Conservation (phyloP, 2,329 filamentous ascomycete species). For the Nigrospora oryzae region DNA sequence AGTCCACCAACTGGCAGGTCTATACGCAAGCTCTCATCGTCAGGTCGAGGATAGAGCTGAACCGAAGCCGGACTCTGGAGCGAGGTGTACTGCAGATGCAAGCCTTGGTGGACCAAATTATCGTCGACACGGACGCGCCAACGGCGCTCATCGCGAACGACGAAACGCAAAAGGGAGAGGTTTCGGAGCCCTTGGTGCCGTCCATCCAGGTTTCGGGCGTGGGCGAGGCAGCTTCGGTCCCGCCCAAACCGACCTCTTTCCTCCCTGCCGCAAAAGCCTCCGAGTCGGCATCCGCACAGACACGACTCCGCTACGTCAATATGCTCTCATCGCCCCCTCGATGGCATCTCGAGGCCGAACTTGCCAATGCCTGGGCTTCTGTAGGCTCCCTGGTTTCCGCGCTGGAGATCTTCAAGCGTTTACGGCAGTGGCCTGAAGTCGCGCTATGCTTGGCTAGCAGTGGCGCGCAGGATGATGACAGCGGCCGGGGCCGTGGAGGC, state of each 20-base stretch:
- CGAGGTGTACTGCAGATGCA: constrained; percentile 87
- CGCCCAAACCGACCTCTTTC: constrained; percentile 61
- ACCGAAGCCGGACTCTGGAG: constrained; percentile 80
- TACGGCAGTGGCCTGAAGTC: constrained; percentile 91
- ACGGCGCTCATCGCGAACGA: constrained; percentile 8
- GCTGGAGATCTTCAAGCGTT: constrained; percentile 88
- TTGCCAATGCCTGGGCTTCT: constrained; percentile 86
- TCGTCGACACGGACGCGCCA: constrained; percentile 59
- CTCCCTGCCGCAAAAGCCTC: constrained; percentile 65
- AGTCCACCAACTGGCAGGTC: constrained; percentile 93
- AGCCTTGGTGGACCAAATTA: constrained; percentile 88
- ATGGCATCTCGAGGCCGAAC: constrained; percentile 91
- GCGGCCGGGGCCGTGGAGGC: constrained; percentile 43
- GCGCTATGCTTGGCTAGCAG: constrained; percentile 74
- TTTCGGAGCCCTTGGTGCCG: constrained; percentile 26
- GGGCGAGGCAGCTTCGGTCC: constrained; percentile 13
- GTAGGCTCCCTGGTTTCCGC: constrained; percentile 84
- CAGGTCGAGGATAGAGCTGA: constrained; percentile 81
- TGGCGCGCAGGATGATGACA: constrained; percentile 48
- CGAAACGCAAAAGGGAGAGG: constrained; percentile 3
- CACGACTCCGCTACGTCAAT: constrained; percentile 78
- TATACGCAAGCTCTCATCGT: constrained; percentile 92
- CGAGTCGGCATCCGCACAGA: constrained; percentile 69
- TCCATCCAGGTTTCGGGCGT: constrained; percentile 35
- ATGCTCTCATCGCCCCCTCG: constrained; percentile 74